Percentiles rank a stretch among this genome's conserved stretches.
Conservation (phyloP, 2,329 filamentous ascomycete genomes). For the Aspergillus clavatus region DNA sequence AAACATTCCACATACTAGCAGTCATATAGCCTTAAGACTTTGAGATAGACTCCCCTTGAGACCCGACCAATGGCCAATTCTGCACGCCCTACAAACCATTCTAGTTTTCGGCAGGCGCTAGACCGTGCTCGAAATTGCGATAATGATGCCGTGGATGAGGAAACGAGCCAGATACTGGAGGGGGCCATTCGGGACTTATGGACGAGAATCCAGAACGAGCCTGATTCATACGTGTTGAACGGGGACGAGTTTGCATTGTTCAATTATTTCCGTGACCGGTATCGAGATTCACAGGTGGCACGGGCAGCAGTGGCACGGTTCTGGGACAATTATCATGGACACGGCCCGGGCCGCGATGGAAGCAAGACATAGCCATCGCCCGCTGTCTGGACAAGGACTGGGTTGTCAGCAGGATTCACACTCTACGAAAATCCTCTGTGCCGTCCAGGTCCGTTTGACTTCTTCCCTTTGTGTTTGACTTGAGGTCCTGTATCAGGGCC, state of each 20-base stretch:
- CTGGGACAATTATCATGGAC: slow-evolving; percentile 45
- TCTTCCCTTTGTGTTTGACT: not conserved
- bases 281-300: slow-evolving; percentile 49
- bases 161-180: slow-evolving; percentile 62
- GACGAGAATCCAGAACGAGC: slow-evolving; percentile 60
- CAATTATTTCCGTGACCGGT: slow-evolving; percentile 74
- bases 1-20: not conserved
- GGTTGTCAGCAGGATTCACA: slow-evolving; percentile 1
- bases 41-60: slow-evolving; percentile 3
- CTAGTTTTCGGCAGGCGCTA: slow-evolving; percentile 62
- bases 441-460: not conserved
- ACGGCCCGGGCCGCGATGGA: slow-evolving; percentile 20
- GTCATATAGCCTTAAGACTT: not conserved
- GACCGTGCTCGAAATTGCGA: slow-evolving; percentile 71
- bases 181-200: slow-evolving; percentile 60
- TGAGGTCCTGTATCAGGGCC: not conserved
- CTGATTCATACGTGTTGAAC: slow-evolving; percentile 66
- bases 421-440: not conserved
- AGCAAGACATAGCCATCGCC: slow-evolving; percentile 18
- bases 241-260: slow-evolving; percentile 78
- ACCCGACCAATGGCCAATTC: slow-evolving; percentile 32
- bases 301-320: slow-evolving; percentile 53
- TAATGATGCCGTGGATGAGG: slow-evolving; percentile 59
- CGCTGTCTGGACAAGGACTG: too few species aligned
- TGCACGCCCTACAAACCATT: slow-evolving; percentile 24